Evolutionary conservation across 257 asterid species (phyloP), one percentile per base, ranked within the genome.

Genomic region (Marsdenia floribunda): DNA sequence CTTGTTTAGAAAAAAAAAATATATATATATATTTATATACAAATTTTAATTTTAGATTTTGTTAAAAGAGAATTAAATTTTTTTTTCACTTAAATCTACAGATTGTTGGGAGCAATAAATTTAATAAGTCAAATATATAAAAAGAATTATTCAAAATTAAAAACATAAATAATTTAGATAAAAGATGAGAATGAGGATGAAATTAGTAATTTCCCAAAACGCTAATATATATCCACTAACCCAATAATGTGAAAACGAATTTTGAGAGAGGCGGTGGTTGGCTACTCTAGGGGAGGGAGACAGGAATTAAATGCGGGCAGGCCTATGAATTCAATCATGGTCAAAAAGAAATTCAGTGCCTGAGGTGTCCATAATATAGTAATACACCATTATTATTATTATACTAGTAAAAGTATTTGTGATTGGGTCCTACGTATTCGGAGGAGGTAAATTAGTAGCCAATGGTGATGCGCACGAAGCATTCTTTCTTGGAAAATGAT

Each of bases 361-460:
- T 10, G 15, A 79, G 68, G 80, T 78, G 83, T 70, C 84, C 3
- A 2, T 4, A 14, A 2, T 18, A 0, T 29, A 29, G 1, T 26
- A 0, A 37, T 42, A 49, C 33, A 29, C 33, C 33, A 0, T 29
- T 29, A 29, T 1, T n/a, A n/a, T n/a, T n/a, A n/a, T n/a, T n/a
- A n/a, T n/a, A n/a, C n/a, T n/a, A 29, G 33, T 29, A 29, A 29
- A 38, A 44, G 6, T 44, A 29, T 49, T 24, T 50, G 52, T 76
- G 55, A 84, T 84, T 84, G 89, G 89, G 90, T 86, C 90, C 92
- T 82, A 80, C 63, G 6, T 58, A 35, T 70, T 74, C 70, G 90
- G 90, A 84, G 81, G 6, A 29, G 24, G 19, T 49, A 5, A 5
- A 0, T 37, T 16, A 6, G 14, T 18, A 35, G 26, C 40, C 19